phyloP scores from a whole-genome alignment of 2,329 filamentous ascomycete genomes.

The Chrysosporium queenslandicum region DNA sequence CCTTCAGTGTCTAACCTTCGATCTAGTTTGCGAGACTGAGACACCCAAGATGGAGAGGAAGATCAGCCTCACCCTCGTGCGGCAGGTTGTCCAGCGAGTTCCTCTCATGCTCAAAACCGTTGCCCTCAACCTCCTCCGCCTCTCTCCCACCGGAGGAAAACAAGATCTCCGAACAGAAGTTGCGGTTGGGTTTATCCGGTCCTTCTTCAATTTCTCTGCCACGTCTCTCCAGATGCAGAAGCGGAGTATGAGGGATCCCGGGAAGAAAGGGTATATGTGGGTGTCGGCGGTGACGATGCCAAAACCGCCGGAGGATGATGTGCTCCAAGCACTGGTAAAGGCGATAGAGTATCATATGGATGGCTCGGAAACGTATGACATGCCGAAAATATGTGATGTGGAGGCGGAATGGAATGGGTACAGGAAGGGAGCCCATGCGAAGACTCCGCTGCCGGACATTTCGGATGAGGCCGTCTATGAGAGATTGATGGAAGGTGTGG shows the following conservation, averaged over 20 bases:
- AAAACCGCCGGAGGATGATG: slow-evolving; percentile 44
- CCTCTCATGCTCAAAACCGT: slow-evolving; percentile 37
- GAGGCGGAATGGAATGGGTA: slow-evolving; percentile 41
- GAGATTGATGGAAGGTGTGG: slow-evolving; percentile 31
- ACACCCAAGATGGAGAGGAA: slow-evolving; percentile 27
- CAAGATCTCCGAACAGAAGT: slow-evolving; percentile 69
- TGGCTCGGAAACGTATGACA: slow-evolving; percentile 31
- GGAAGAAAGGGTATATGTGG: slow-evolving; percentile 73
- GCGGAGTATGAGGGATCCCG: slow-evolving; percentile 51
- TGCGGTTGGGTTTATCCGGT: slow-evolving; percentile 60
- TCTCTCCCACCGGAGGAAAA: slow-evolving; percentile 62
- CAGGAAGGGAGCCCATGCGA: slow-evolving; percentile 31
- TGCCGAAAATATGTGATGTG: slow-evolving; percentile 30
- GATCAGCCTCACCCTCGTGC: slow-evolving; percentile 25
- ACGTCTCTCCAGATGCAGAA: slow-evolving; percentile 55
- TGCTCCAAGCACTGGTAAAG: slow-evolving; percentile 30
- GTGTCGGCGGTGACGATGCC: slow-evolving; percentile 60
- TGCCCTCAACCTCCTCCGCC: slow-evolving; percentile 43
- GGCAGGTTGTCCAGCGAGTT: slow-evolving; percentile 30
- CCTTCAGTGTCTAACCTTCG: background rate
- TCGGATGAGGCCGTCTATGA: slow-evolving; percentile 37
- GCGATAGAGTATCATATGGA: slow-evolving; percentile 34
- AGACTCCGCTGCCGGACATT: slow-evolving; percentile 31
- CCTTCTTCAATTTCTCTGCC: slow-evolving; percentile 44
- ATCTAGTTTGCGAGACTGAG: background rate